phyloP scores from a whole-genome alignment of 2,329 filamentous ascomycete genomes.

The Thielaviopsis punctulata region DNA sequence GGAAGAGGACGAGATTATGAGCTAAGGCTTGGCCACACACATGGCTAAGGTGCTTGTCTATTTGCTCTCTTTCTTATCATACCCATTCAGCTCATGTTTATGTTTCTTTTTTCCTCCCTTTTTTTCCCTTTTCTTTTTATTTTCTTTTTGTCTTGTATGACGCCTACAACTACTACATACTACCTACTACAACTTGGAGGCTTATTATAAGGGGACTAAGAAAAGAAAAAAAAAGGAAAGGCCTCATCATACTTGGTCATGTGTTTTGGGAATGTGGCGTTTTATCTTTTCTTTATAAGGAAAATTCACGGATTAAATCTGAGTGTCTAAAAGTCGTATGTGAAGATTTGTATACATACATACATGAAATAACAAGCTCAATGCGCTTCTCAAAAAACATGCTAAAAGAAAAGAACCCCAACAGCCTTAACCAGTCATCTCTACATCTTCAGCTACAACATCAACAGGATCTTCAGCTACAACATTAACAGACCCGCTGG shows the following conservation, averaged over 20 bases:
- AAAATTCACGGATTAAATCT: neutral
- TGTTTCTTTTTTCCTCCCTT: neutral
- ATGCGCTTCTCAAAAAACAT: neutral
- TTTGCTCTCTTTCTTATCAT: neutral
- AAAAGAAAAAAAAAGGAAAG: no score
- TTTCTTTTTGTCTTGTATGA: conserved; percentile 2
- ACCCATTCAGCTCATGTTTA: neutral
- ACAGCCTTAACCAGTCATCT: conserved; percentile 36
- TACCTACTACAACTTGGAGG: no score
- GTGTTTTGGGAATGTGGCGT: conserved; percentile 1
- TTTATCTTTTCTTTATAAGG: neutral
- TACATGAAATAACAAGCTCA: neutral
- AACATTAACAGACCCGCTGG: conserved; percentile 32
- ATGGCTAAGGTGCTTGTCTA: no score
- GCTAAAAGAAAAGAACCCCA: neutral
- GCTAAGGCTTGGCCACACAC: conserved; percentile 22
- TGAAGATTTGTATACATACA: neutral
- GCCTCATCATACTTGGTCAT: neutral
- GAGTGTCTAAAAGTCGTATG: neutral
- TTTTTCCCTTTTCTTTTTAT: neutral
- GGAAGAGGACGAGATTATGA: conserved; percentile 37
- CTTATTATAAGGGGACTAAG: no score
- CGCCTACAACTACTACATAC: neutral
- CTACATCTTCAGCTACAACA: conserved; percentile 32
- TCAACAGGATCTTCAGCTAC: conserved; percentile 17